Percentiles rank a stretch among this genome's conserved stretches.
Conservation (phyloP, 108 stramenopile species). For the Bacterosira constricta region DNA sequence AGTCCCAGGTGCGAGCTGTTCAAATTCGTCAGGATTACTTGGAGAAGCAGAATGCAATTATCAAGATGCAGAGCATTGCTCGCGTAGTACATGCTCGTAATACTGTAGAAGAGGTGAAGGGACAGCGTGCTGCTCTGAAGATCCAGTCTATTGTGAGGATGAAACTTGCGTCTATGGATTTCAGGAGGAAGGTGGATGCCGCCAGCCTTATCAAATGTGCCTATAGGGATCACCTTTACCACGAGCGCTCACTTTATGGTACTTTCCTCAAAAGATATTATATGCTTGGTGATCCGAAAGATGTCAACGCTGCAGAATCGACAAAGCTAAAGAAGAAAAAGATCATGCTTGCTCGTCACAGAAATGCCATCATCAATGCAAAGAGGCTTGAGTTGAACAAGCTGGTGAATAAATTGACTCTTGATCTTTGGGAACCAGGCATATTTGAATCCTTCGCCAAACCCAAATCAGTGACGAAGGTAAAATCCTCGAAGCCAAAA, state of each 20-base stretch:
- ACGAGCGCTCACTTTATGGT: slow-evolving; percentile 28
- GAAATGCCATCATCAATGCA: slow-evolving; percentile 50
- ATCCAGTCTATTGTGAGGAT: slow-evolving; percentile 72
- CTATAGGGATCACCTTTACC: slow-evolving; percentile 50
- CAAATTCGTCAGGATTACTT: slow-evolving; percentile 20
- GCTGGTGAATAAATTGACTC: slow-evolving; percentile 37
- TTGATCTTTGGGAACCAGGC: slow-evolving; percentile 40
- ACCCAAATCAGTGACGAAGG: no score
- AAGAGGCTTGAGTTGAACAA: slow-evolving; percentile 40
- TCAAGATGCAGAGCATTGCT: slow-evolving; percentile 22
- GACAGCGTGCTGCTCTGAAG: slow-evolving; percentile 52
- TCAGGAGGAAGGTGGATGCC: slow-evolving; percentile 13
- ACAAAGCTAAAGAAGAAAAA: slow-evolving; percentile 41
- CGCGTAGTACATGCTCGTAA: slow-evolving; percentile 14
- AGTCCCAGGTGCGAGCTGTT: slow-evolving; percentile 26
- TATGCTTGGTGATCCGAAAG: slow-evolving; percentile 39
- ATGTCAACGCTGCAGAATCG: slow-evolving; percentile 8
- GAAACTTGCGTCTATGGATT: slow-evolving; percentile 23
- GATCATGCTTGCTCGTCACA: slow-evolving; percentile 48
- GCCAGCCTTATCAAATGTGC: slow-evolving; percentile 38
- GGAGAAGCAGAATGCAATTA: slow-evolving; percentile 15
- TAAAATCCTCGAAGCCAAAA: neutral
- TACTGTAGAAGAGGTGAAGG: slow-evolving; percentile 17
- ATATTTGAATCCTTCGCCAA: slow-evolving; percentile 46
- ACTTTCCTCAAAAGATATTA: slow-evolving; percentile 56